Evolutionary conservation across 495 filamentous ascomycete species (phyloP), one percentile per base, ranked within the genome.

Genomic region (Rhypophila decipiens): DNA sequence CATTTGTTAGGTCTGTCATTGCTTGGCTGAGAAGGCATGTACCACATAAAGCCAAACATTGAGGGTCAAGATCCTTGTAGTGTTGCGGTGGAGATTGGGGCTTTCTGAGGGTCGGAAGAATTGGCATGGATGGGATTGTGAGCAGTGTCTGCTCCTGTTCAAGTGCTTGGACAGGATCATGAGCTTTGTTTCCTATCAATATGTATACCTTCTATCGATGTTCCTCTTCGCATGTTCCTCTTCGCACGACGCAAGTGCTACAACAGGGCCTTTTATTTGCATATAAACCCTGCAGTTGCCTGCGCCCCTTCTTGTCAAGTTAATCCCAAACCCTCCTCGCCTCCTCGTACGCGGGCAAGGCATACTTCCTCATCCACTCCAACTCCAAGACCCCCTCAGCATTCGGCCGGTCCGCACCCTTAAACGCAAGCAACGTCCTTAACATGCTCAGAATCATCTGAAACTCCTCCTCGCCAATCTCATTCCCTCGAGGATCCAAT

Each of bases 341-440:
- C 31, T 46, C 31, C 19, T 2, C 19, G 21, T 20, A 34, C 43
- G 24, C 43, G 7, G 61, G 67, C 27, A 72, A 15, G 43, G 68
- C 67, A 68, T 68, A 71, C 45, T 58, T 61, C n/a, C 55, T 50
- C 66, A 69, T 73, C 66, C 63, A 70, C 23, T 62, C 58, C 17
- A 56, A 61, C 17, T 64, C 47, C 5, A 71, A 53, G 34, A 70
- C 49, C 20, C 70, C 46, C 47, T 52, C 50, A 2, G 62, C 53
- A 57, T 59, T 58, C 33, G 54, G 55, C n/a, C 71, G 63, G 47
- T 58, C 48, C 20, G 59, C 60, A 2, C 69, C 67, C 33, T 52
- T 63, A 36, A 68, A 73, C 18, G 52, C 58, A 18, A 74, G 59
- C 67, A 74, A 72, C 51, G 50, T 24, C 29, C 59, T 39, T 40